phyloP scores from a whole-genome alignment of 345 rosid species.

The Aethionema arabicum region DNA sequence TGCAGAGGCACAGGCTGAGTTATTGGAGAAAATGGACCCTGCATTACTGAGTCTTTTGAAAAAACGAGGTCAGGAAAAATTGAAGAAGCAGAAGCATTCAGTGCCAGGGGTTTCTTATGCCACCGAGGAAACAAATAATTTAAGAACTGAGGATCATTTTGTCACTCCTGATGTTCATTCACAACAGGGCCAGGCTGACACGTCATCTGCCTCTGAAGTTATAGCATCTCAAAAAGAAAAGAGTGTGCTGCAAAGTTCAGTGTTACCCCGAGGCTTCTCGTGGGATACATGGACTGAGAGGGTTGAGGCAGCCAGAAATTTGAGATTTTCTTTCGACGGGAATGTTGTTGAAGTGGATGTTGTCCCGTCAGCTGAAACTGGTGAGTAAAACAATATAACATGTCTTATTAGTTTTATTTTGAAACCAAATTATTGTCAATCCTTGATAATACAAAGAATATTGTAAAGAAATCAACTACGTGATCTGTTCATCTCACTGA shows the following conservation, averaged over 20 bases:
- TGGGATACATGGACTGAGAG: slow-evolving; percentile 86
- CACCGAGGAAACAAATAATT: slow-evolving; percentile 11
- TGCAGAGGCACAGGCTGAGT: slow-evolving; percentile 75
- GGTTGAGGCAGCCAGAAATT: slow-evolving; percentile 71
- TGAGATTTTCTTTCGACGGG: slow-evolving; percentile 83
- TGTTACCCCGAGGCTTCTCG: slow-evolving; percentile 35
- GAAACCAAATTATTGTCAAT: not conserved
- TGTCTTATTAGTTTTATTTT: not conserved
- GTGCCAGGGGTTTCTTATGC: slow-evolving; percentile 27
- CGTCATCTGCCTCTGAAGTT: slow-evolving; percentile 36
- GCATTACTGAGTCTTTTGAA: slow-evolving; percentile 58
- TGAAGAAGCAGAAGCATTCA: slow-evolving; percentile 48
- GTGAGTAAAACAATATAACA: slow-evolving; percentile 41
- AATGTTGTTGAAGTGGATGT: slow-evolving; percentile 45
- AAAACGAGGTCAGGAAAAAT: slow-evolving; percentile 59
- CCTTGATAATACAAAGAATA: not conserved
- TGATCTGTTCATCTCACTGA: not conserved
- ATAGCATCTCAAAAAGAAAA: slow-evolving; percentile 30
- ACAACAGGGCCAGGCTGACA: slow-evolving; percentile 27
- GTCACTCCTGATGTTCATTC: slow-evolving; percentile 36
- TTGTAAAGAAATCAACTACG: not conserved
- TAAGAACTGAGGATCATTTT: slow-evolving; percentile 33
- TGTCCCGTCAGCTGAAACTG: slow-evolving; percentile 36
- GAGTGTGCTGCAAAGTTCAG: slow-evolving; percentile 35
- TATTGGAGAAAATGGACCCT: slow-evolving; percentile 78